Base-by-base conservation (phyloP, 2,329 filamentous ascomycete genomes). In the Alternaria metachromatica region DNA sequence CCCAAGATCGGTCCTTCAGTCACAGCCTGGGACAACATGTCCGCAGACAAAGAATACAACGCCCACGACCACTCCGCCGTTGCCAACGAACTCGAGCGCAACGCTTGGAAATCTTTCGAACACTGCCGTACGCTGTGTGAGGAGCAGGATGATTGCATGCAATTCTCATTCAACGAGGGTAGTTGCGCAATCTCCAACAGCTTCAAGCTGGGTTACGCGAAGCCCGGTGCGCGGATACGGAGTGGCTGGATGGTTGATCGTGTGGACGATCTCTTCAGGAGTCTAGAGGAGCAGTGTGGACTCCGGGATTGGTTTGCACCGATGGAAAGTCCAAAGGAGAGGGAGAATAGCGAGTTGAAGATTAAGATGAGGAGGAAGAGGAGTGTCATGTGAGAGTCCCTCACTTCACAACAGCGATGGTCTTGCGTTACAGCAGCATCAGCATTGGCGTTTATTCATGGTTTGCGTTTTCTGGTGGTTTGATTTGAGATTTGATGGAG, bases 191-290 rank as follows among this genome's bases (percentile, higher is more conserved):
- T 78, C 2, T 76, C 74, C 4, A 67, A 61, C 3, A 68, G 72
- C 4, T 78, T 80, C 59, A 68, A 68, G 6, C 61, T 79, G 2
- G 78, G 78, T 13, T 78, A 76, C 8, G 72, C 73, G 6, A 76
- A 72, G 62, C 72, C 74, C 4, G 68, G 66, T 13, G 69, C 72
- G 62, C 66, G 71, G 20, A 69, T 77, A 6, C 66, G 60, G 25
- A 74, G 73, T 15, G 78, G 78, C 5, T 80, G 78, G 78, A 76
- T 80, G 75, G 62, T 72, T 9, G 77, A 80, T 26, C 68, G 78
- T 6, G 76, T 80, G 0, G 76, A 80, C 44, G 69, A 72, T 11
- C 59, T 79, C 6, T 80, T 80, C 58, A 56, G 71, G 13, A 56
- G 63, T 10, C 54, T 80, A 1, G 78, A 80, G 37, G 71, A 72